These are phyloP conservation scores for Pugionium dolabratum DNA, from an alignment of 345 rosid species.

Conservation along the genomic window DNA sequence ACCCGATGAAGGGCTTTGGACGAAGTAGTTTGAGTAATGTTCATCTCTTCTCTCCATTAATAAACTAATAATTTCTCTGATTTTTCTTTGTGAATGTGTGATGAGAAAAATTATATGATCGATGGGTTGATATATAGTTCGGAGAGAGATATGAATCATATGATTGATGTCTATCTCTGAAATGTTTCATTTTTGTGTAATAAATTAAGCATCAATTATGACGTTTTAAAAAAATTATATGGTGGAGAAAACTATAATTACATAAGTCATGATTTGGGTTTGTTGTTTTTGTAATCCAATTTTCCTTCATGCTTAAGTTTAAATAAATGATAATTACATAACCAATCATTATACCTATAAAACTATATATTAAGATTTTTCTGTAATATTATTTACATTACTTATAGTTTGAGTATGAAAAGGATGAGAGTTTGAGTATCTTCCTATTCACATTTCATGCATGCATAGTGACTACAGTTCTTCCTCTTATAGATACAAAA, in stretches of 20 bases:
- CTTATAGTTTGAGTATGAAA: no score
- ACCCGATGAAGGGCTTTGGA: conserved; percentile 73
- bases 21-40: conserved; percentile 57
- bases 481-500: conserved; percentile 15
- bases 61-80: conserved; percentile 25
- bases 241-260: conserved; percentile 40
- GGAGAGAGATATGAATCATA: background rate
- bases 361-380: background rate
- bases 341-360: conserved; percentile 30
- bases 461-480: conserved; percentile 27
- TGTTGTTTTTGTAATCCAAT: conserved; percentile 35
- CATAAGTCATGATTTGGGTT: conserved; percentile 34
- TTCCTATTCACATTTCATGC: conserved; percentile 40
- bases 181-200: conserved; percentile 5
- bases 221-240: background rate
- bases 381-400: background rate
- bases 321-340: conserved; percentile 20
- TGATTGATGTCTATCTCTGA: conserved; percentile 5
- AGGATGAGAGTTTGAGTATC: background rate
- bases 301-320: conserved; percentile 34
- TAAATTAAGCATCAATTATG: conserved; percentile 25
- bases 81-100: background rate
- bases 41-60: conserved; percentile 48
- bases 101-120: conserved; percentile 7
- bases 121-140: conserved; percentile 29